These are phyloP conservation scores for Raphanus raphanistrum DNA, from an alignment of 345 rosid genomes.

Conservation along the genomic window DNA sequence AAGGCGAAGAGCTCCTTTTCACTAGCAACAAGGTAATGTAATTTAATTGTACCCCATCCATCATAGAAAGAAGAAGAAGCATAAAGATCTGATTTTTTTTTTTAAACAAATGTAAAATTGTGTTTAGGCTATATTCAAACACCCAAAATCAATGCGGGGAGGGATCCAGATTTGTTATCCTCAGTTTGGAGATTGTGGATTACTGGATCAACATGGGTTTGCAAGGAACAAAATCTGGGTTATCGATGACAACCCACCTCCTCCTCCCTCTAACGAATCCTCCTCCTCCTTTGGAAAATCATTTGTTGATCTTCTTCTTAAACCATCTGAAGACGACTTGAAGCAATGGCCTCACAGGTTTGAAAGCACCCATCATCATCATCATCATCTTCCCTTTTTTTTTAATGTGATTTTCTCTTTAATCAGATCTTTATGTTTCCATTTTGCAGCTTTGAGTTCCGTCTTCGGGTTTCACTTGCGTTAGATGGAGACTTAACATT, in stretches of 20 bases:
- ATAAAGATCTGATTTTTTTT: background rate
- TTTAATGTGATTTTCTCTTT: background rate
- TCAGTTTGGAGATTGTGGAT: slow-evolving; percentile 82
- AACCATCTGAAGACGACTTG: slow-evolving; percentile 77
- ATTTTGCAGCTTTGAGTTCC: slow-evolving; percentile 71
- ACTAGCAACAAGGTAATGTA: slow-evolving; percentile 50
- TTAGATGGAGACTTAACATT: slow-evolving; percentile 63
- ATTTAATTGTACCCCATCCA: background rate
- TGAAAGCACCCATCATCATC: background rate
- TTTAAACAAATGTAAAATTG: background rate
- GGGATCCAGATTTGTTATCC: slow-evolving; percentile 90
- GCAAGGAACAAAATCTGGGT: slow-evolving; percentile 81
- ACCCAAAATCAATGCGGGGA: slow-evolving; percentile 81
- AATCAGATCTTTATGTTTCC: background rate
- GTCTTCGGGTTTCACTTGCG: slow-evolving; percentile 69
- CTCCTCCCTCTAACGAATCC: slow-evolving; percentile 53
- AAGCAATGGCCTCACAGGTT: slow-evolving; percentile 86
- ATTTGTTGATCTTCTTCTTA: slow-evolving; percentile 69
- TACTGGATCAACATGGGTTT: slow-evolving; percentile 81
- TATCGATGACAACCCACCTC: slow-evolving; percentile 76
- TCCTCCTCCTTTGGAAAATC: slow-evolving; percentile 42
- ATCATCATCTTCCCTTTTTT: background rate
- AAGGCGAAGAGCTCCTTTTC: slow-evolving; percentile 73
- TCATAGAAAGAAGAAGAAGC: background rate
- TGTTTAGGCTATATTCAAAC: slow-evolving; percentile 66